A percentile compares a stretch with the other conserved stretches of the same genome.
These are phyloP conservation scores for Aspergillus sp. DNA, from an alignment of 2,329 filamentous ascomycete genomes.

Conservation along the genomic window DNA sequence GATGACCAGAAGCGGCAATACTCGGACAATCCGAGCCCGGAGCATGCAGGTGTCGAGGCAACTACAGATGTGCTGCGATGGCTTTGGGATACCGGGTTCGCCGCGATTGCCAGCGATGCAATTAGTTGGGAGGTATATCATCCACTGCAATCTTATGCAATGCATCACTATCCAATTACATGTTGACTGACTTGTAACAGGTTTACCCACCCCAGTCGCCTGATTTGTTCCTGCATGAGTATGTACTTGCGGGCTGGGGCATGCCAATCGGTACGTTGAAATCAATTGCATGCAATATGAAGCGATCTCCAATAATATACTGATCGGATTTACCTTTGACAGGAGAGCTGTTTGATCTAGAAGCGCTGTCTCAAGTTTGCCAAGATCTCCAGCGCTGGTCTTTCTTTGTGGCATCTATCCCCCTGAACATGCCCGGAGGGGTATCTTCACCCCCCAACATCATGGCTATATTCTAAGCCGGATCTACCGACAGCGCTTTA, in stretches of 20 bases:
- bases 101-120: conserved; percentile 60
- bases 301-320: not conserved
- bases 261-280: conserved; percentile 48
- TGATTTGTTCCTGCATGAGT: conserved; percentile 49
- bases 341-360: conserved; percentile 52
- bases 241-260: conserved; percentile 55
- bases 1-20: conserved; percentile 33
- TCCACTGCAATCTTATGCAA: not conserved
- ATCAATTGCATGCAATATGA: not conserved
- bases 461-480: conserved; percentile 46
- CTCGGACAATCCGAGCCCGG: conserved; percentile 40
- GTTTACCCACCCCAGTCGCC: conserved; percentile 45
- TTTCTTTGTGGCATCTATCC: conserved; percentile 55
- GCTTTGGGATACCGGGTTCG: conserved; percentile 61
- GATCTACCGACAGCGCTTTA: not conserved
- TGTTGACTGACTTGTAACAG: conserved; percentile 26
- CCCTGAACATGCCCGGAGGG: conserved; percentile 53
- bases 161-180: not conserved
- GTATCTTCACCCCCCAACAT: conserved; percentile 50
- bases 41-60: conserved; percentile 53
- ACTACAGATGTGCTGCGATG: conserved; percentile 56
- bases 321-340: conserved; percentile 17
- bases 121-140: conserved; percentile 55
- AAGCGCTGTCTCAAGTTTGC: conserved; percentile 42
- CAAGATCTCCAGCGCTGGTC: conserved; percentile 45